These are phyloP conservation scores for Dictyostelium discoideum DNA, from an alignment of 78 protist genomes.

Conservation along the genomic window dicty_2.7 NC_007089.4:1362501-1363000, in stretches of 20 bases:
- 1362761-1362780: conserved; percentile 44
- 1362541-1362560: not conserved
- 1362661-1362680: not conserved
- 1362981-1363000: conserved; percentile 7
- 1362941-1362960: conserved; percentile 50
- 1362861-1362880: conserved; percentile 61
- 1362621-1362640: not conserved
- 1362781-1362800: conserved; percentile 52
- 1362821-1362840: conserved; percentile 51
- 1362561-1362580: not conserved
- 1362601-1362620: not conserved
- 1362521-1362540: not conserved
- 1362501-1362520: conserved; percentile 45
- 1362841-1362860: conserved; percentile 71
- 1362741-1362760: conserved; percentile 65
- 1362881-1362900: conserved; percentile 69
- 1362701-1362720: conserved; percentile 40
- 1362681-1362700: conserved; percentile 15
- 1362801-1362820: conserved; percentile 60
- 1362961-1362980: conserved; percentile 42
- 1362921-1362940: conserved; percentile 18
- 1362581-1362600: not conserved
- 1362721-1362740: conserved; percentile 40
- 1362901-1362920: conserved; percentile 60
- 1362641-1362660: conserved; percentile 1